Evolutionary conservation across 805 yeast genomes (phyloP).

Genomic region (Starmerella khaoyaiensis): DNA sequence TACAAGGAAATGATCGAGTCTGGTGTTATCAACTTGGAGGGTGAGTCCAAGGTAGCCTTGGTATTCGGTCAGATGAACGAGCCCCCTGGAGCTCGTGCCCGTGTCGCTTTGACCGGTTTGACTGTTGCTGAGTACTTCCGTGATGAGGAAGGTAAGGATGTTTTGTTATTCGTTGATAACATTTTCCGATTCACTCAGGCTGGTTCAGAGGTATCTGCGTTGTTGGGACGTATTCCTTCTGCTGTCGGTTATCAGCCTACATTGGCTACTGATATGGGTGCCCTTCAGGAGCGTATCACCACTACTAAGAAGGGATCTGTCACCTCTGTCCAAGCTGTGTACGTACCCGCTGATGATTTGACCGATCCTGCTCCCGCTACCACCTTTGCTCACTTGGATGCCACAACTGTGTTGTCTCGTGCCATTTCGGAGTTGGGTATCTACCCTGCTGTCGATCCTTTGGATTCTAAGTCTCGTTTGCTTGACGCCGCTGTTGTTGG

Average conservation of each 20-base stretch:
- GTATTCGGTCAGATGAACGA: conserved; percentile 99
- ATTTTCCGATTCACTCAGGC: conserved; percentile 99
- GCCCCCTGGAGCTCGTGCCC: conserved; percentile 99
- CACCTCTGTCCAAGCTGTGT: conserved; percentile 99
- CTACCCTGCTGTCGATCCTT: conserved; percentile 99
- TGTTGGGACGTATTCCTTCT: conserved; percentile 99
- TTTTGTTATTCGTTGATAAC: conserved; percentile 96
- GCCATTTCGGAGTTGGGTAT: conserved; percentile 99
- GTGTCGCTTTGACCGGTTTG: conserved; percentile 99
- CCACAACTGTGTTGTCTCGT: conserved; percentile 99
- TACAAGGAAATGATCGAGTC: conserved; percentile 99
- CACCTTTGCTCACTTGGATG: conserved; percentile 99
- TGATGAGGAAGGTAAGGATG: conserved; percentile 99
- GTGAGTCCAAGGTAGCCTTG: conserved; percentile 98
- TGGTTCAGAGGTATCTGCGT: conserved; percentile 99
- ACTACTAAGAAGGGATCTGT: conserved; percentile 99
- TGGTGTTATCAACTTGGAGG: conserved; percentile 98
- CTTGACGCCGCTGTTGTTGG: conserved; percentile 96
- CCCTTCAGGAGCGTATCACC: conserved; percentile 99
- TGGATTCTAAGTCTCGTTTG: conserved; percentile 97
- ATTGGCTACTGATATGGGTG: conserved; percentile 99
- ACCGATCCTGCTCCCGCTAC: conserved; percentile 99
- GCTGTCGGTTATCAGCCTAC: conserved; percentile 99
- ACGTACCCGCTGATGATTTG: conserved; percentile 99
- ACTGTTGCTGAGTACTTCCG: conserved; percentile 99